A percentile compares a stretch with the other conserved stretches of the same genome.
These are phyloP conservation scores for Penicillium vulpinum DNA, from an alignment of 2,329 filamentous ascomycete species.

Conservation along the genomic window DNA sequence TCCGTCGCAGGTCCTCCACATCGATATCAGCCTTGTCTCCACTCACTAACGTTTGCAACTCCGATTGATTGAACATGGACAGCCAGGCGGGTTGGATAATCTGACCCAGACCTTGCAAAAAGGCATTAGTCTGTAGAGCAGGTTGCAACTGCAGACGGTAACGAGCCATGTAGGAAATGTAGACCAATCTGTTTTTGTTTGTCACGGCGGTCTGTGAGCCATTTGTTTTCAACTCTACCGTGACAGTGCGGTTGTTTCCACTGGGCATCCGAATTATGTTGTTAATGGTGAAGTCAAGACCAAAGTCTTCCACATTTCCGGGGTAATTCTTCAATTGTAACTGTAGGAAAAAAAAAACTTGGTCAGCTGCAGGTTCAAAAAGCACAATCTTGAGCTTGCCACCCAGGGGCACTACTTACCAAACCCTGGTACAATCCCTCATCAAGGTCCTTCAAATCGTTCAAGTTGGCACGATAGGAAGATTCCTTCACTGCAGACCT, in stretches of 20 bases:
- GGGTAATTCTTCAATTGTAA: slow-evolving; percentile 78
- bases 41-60: slow-evolving; percentile 89
- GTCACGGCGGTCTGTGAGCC: slow-evolving; percentile 79
- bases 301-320: slow-evolving; percentile 76
- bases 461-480: slow-evolving; percentile 85
- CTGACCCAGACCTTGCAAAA: slow-evolving; percentile 77
- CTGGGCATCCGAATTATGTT: slow-evolving; percentile 62
- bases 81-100: slow-evolving; percentile 94
- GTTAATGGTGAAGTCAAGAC: slow-evolving; percentile 84
- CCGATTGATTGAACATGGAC: slow-evolving; percentile 96
- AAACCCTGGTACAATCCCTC: slow-evolving; percentile 88
- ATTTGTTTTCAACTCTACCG: slow-evolving; percentile 72
- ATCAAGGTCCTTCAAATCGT: slow-evolving; percentile 90
- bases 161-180: slow-evolving; percentile 86
- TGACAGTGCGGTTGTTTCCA: slow-evolving; percentile 60
- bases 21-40: slow-evolving; percentile 85
- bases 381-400: not conserved
- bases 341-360: slow-evolving; percentile 23
- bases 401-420: slow-evolving; percentile 40
- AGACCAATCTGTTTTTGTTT: slow-evolving; percentile 89
- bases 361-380: slow-evolving; percentile 1
- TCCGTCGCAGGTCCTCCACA: slow-evolving; percentile 76
- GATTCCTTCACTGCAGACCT: slow-evolving; percentile 65
- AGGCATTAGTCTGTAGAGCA: slow-evolving; percentile 77
- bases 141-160: slow-evolving; percentile 84